Base-by-base conservation (phyloP, 176 grass and related monocot species). In the Eleusine coracana region DNA sequence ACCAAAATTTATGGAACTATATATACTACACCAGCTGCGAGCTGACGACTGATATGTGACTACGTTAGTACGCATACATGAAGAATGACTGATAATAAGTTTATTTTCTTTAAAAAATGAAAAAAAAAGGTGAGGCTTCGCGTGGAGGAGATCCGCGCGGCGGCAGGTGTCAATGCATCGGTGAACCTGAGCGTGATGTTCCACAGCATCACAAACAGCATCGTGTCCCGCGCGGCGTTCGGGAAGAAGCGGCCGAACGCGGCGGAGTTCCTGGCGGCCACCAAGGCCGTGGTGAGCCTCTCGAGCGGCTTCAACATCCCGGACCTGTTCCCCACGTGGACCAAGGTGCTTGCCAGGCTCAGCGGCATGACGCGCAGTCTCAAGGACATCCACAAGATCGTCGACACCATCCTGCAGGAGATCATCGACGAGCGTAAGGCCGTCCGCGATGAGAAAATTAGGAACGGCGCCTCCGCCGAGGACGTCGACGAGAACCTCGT, bases 121-220 rank as follows among this genome's bases (percentile, higher is more conserved):
- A 7, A 44, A 12, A 2, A 46, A 42, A 27, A 79, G 76, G 76
- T 66, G 76, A 66, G 1, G 76, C 40, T 63, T 3, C 10, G 61
- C 4, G 76, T 79, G 60, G 60, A 79, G 76, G 60, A 79, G 41
- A 66, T 79, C 76, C 76, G 61, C 40, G 76, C 76, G 16, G 76
- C 61, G 41, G 76, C 31, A 60, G 3, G 27, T 61, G 3, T 66
- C 61, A 23, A 50, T 34, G 31, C 76, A 9, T 61, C 76, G 16
- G 60, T 79, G 60, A 79, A 79, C 61, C 60, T 79, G 25, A 66
- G 61, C 76, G 41, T 79, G n/a, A 66, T 66, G 15, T 79, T 79
- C 41, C 76, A 79, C 61, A 55, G 61, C 76, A 21, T 79, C 7
- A 79, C 76, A 8, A 79, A 79, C 76, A 79, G 76, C 61, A 48